A percentile compares a stretch with the other conserved stretches of the same genome.
phyloP scores from a whole-genome alignment of 441 rosid species.

The Populus hybrid region DNA sequence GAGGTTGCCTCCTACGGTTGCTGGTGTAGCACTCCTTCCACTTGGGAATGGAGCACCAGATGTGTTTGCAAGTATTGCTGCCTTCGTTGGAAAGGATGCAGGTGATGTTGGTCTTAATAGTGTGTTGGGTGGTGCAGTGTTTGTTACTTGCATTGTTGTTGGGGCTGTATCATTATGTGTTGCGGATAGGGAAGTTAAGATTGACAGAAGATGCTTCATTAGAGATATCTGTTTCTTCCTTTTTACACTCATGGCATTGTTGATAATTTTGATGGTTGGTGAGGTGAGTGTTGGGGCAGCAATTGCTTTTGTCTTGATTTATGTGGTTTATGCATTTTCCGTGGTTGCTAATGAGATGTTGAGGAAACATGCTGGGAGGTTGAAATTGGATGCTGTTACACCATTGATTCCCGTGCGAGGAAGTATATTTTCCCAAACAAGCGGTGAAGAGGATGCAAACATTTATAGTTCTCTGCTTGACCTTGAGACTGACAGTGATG shows the following conservation, averaged over 20 bases:
- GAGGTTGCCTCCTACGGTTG: slow-evolving; percentile 82
- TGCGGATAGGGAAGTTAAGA: slow-evolving; percentile 60
- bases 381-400: slow-evolving; percentile 57
- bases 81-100: slow-evolving; percentile 69
- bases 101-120: slow-evolving; percentile 87
- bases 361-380: slow-evolving; percentile 58
- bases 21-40: slow-evolving; percentile 85
- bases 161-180: slow-evolving; percentile 71
- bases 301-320: slow-evolving; percentile 63
- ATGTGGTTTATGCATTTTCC: slow-evolving; percentile 58
- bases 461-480: slow-evolving; percentile 65
- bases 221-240: slow-evolving; percentile 82
- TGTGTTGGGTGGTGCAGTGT: slow-evolving; percentile 84
- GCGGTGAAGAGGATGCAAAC: slow-evolving; percentile 47
- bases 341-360: slow-evolving; percentile 83
- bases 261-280: slow-evolving; percentile 59
- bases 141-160: slow-evolving; percentile 76
- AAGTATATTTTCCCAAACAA: slow-evolving; percentile 53
- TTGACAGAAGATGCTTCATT: slow-evolving; percentile 74
- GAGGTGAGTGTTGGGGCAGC: slow-evolving; percentile 58
- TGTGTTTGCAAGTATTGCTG: slow-evolving; percentile 90
- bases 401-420: slow-evolving; percentile 82
- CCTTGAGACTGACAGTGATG: slow-evolving; percentile 51
- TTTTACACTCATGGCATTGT: slow-evolving; percentile 44
- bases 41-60: slow-evolving; percentile 95